Evolutionary conservation across 805 yeast genomes (phyloP).

Genomic region (Lipomyces kockii): DNA sequence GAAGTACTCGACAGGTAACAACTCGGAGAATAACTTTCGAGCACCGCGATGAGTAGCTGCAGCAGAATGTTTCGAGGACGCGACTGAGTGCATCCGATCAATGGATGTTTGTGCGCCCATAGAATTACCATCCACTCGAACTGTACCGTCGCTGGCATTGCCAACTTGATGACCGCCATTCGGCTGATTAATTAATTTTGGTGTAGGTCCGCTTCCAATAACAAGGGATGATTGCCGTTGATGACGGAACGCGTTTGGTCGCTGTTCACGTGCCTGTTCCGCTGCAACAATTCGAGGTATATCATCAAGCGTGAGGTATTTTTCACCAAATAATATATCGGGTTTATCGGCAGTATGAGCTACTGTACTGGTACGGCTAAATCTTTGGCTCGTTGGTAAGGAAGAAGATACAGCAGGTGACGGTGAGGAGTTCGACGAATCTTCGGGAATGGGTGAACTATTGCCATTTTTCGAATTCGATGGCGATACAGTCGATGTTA

Average conservation of each 20-base stretch:
- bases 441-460: background rate
- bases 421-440: background rate
- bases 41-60: background rate
- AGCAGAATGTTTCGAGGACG: slow-evolving; percentile 19
- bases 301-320: slow-evolving; percentile 89
- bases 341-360: slow-evolving; percentile 15
- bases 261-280: slow-evolving; percentile 90
- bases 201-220: slow-evolving; percentile 20
- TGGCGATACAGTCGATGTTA: background rate
- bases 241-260: slow-evolving; percentile 90
- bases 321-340: slow-evolving; percentile 52
- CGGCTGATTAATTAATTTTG: slow-evolving; percentile 25
- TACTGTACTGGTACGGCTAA: background rate
- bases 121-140: background rate
- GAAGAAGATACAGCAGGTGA: background rate
- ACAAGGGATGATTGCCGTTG: slow-evolving; percentile 23
- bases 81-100: slow-evolving; percentile 15
- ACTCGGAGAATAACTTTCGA: slow-evolving; percentile 42
- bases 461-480: background rate
- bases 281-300: slow-evolving; percentile 97
- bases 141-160: slow-evolving; percentile 3
- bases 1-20: slow-evolving; percentile 61
- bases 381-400: background rate
- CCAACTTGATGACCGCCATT: slow-evolving; percentile 9
- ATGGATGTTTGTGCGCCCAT: slow-evolving; percentile 3